Base-by-base conservation (phyloP, 2,329 filamentous ascomycete genomes). In the Aspergillus aculeatus region DNA sequence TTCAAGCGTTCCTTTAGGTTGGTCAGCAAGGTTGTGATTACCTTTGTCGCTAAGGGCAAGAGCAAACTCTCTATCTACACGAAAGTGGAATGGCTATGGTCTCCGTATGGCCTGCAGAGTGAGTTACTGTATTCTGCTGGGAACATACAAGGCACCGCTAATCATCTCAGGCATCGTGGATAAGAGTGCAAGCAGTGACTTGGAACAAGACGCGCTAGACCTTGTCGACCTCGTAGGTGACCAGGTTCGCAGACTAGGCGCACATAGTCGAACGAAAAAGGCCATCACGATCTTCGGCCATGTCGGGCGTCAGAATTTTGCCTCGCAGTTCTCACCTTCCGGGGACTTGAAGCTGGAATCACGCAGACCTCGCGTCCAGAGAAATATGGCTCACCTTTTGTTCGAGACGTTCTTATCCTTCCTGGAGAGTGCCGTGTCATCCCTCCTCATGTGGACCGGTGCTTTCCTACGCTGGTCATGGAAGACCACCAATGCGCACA, bases 11-110 rank as follows among this genome's bases (percentile, higher is more conserved):
- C 86, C 54, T 96, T 98, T 77, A 88, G 89, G 67, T 81, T 97
- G 23, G 86, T 96, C 59, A 94, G 87, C 66, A 97, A 96, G 76
- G 87, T 96, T 63, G 92, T 97, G 64, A 95, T 99, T 63, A 97
- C 95, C 2, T 92, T 98, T 71, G 84, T 94, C 61, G 88, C 92
- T 55, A 98, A 98, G 77, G 92, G 91, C 12, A 92, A 89, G 74
- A 96, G 92, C 75, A 97, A 95, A 78, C 84, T 99, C 57, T 89
- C 92, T 26, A 86, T 98, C 48, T 96, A 91, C 76, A 90, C 88
- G 56, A 90, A 89, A 69, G 86, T 96, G n/a, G 90, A 92, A 67
- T 98, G 95, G 95, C 83, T 86, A 26, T 89, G 86, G 65, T 80
- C 84, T 56, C 88, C 87, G 11, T 80, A 72, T 52, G 70, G 82